These are phyloP conservation scores for Leccinum incarnatum DNA, from an alignment of 768 basidiomycete species.

Conservation along the genomic window DNA sequence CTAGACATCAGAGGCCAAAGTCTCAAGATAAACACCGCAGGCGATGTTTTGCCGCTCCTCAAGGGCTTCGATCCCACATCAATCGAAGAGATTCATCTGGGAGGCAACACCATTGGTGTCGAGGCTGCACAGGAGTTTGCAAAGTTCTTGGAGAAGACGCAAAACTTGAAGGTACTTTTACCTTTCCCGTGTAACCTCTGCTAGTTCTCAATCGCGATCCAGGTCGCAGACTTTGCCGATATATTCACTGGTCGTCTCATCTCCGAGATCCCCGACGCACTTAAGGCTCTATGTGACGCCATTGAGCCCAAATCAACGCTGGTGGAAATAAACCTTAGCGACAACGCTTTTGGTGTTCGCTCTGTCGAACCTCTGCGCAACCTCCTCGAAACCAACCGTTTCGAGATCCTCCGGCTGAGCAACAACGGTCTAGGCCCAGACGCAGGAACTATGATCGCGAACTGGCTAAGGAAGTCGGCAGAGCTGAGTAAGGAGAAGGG, in stretches of 20 bases:
- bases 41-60: constrained; percentile 75
- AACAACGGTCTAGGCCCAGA: constrained; percentile 96
- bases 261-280: constrained; percentile 88
- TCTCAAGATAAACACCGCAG: constrained; percentile 75
- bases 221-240: constrained; percentile 96
- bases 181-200: not conserved
- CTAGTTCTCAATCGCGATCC: constrained; percentile 5
- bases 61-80: constrained; percentile 56
- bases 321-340: constrained; percentile 84
- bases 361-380: constrained; percentile 92
- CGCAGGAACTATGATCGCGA: constrained; percentile 82
- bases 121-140: constrained; percentile 85
- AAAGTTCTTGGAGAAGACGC: constrained; percentile 68
- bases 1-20: constrained; percentile 30
- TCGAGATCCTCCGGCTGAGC: constrained; percentile 81
- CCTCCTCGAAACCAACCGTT: constrained; percentile 80
- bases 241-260: constrained; percentile 98
- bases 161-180: constrained; percentile 58
- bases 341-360: constrained; percentile 96
- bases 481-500: constrained; percentile 62
- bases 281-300: constrained; percentile 85
- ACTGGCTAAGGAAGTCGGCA: constrained; percentile 79
- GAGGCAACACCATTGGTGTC: constrained; percentile 92
- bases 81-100: constrained; percentile 87
- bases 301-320: constrained; percentile 79